Conservation (phyloP, 139 green algal species). For the Picochlorum sp. region DNA sequence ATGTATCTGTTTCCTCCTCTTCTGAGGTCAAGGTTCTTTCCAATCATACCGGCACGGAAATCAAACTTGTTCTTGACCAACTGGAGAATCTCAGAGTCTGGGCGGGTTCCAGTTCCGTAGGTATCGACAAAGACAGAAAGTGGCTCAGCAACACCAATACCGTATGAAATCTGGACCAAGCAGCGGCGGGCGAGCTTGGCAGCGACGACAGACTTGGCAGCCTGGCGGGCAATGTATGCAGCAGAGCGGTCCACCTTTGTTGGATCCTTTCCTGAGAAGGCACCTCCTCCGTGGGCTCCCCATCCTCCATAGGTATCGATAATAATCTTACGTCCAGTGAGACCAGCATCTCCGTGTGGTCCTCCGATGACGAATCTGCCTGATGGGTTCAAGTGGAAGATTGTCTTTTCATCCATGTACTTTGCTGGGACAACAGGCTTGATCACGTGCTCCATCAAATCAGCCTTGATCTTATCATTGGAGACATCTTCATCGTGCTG, state of each 20-base stretch:
- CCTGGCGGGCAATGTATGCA: slow-evolving; percentile 98
- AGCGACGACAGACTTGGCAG: slow-evolving; percentile 95
- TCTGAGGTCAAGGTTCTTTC: slow-evolving; percentile 86
- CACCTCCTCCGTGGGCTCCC: slow-evolving; percentile 95
- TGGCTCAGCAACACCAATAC: slow-evolving; percentile 93
- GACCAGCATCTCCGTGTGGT: slow-evolving; percentile 92
- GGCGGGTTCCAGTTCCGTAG: slow-evolving; percentile 88
- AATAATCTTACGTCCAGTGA: slow-evolving; percentile 99
- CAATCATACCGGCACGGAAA: slow-evolving; percentile 91
- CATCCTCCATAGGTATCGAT: slow-evolving; percentile 99
- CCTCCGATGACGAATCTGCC: slow-evolving; percentile 97
- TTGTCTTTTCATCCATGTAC: slow-evolving; percentile 99
- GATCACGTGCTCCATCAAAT: slow-evolving; percentile 98
- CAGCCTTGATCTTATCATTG: slow-evolving; percentile 93
- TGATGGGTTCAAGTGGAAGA: slow-evolving; percentile 99
- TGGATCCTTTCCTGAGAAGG: slow-evolving; percentile 94
- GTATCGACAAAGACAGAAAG: slow-evolving; percentile 96
- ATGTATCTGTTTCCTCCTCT: slow-evolving; percentile 84
- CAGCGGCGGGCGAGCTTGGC: slow-evolving; percentile 73
- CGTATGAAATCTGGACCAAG: slow-evolving; percentile 89
- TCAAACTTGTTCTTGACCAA: slow-evolving; percentile 77
- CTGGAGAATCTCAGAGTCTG: slow-evolving; percentile 85
- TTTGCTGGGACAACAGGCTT: slow-evolving; percentile 94
- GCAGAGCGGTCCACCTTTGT: slow-evolving; percentile 82
- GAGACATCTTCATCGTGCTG: slow-evolving; percentile 87